These are phyloP conservation scores for Daldinia sp. DNA, from an alignment of 2,329 filamentous ascomycete species.

Conservation along the genomic window DNA sequence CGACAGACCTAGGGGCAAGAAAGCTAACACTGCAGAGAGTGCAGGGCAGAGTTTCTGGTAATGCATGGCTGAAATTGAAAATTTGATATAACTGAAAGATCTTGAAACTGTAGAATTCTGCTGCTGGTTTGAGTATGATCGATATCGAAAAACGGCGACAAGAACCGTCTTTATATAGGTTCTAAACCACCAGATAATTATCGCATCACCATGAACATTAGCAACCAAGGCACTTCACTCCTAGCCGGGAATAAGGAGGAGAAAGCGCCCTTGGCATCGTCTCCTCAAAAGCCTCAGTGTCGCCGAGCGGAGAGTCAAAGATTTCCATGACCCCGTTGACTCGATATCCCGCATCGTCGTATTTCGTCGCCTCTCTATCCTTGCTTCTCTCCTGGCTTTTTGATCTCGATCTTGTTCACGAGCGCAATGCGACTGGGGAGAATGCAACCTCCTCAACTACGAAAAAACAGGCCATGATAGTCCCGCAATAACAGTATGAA, in stretches of 20 bases:
- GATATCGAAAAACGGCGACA: neutral
- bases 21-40: constrained; percentile 18
- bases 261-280: constrained; percentile 12
- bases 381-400: constrained; percentile 5
- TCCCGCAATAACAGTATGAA: constrained; percentile 16
- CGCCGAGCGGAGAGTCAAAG: constrained; percentile 13
- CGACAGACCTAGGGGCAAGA: constrained; percentile 24
- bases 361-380: constrained; percentile 11
- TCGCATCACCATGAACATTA: constrained; percentile 6
- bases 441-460: constrained; percentile 8
- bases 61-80: constrained; percentile 23
- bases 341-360: constrained; percentile 11
- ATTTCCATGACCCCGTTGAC: constrained; percentile 15
- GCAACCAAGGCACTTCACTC: constrained; percentile 5
- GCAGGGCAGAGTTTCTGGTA: constrained; percentile 12
- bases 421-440: constrained; percentile 1
- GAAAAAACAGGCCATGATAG: constrained; percentile 12
- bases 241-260: constrained; percentile 20
- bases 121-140: neutral
- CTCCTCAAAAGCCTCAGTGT: constrained; percentile 8
- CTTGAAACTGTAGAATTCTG: constrained; percentile 11
- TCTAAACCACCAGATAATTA: constrained; percentile 12
- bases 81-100: constrained; percentile 8
- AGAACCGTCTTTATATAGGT: constrained; percentile 27
- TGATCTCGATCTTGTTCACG: constrained; percentile 7